Conservation (phyloP, 345 rosid species). For the Gossypium anomalum region DNA sequence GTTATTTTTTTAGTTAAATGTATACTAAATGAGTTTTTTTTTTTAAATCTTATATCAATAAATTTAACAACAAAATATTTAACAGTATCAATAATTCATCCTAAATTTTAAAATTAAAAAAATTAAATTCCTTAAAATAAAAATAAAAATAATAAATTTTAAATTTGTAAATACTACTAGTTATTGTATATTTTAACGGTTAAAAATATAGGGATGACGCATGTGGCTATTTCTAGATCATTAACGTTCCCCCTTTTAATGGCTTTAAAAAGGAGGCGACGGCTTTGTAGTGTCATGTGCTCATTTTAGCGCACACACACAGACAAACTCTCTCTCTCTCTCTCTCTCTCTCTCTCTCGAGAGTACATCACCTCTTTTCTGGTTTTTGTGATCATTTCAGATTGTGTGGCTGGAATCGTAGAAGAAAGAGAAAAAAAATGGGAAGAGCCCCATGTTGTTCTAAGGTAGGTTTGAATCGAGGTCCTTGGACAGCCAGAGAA, state of each 20-base stretch:
- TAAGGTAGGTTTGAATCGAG: constrained; percentile 39
- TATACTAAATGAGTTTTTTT: too few relatives aligned
- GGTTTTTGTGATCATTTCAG: neutral
- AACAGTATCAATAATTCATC: too few relatives aligned
- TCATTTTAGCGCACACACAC: neutral
- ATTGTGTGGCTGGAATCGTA: neutral
- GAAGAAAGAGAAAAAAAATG: constrained; percentile 17
- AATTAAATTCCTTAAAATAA: too few relatives aligned
- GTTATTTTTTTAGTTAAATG: too few relatives aligned
- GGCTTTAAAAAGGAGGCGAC: neutral
- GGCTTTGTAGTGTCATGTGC: neutral
- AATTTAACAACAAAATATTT: too few relatives aligned
- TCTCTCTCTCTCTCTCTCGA: neutral
- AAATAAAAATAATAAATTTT: too few relatives aligned
- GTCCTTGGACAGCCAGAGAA: constrained; percentile 43
- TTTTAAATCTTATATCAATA: too few relatives aligned
- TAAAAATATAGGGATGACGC: too few relatives aligned
- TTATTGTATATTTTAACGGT: too few relatives aligned
- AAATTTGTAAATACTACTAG: too few relatives aligned
- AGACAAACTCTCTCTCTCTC: too few relatives aligned
- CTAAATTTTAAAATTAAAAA: neutral
- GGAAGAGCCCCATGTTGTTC: constrained; percentile 49
- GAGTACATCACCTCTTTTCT: neutral
- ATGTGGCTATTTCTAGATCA: neutral
- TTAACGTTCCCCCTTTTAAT: neutral